These are phyloP conservation scores for Ceratorhiza oryzae-sativae DNA, from an alignment of 1,284 basidiomycete species.

Conservation along the genomic window DNA sequence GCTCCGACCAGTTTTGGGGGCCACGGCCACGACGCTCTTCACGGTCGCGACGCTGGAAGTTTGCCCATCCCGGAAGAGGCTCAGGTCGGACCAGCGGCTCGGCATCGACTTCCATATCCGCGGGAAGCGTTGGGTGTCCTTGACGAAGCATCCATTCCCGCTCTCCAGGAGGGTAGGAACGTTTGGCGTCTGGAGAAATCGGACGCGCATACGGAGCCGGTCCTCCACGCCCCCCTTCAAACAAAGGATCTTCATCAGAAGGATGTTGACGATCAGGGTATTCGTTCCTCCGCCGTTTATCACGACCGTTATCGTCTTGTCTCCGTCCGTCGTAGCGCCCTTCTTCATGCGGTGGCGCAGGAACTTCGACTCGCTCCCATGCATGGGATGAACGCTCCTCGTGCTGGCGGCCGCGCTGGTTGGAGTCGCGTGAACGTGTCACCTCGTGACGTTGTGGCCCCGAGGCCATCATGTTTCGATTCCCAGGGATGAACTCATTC, in stretches of 20 bases:
- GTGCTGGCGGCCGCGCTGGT: slow-evolving; percentile 1
- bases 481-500: slow-evolving; percentile 1
- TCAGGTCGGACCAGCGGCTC: neutral
- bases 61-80: slow-evolving; percentile 29
- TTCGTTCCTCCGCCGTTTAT: slow-evolving; percentile 5
- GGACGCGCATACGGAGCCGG: neutral
- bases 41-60: slow-evolving; percentile 9
- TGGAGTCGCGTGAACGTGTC: neutral
- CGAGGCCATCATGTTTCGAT: neutral
- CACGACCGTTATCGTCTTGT: neutral
- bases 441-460: slow-evolving; percentile 6
- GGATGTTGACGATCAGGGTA: neutral
- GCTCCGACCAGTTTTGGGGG: slow-evolving; percentile 5
- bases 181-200: neutral
- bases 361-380: slow-evolving; percentile 35
- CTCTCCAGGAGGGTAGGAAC: slow-evolving; percentile 3
- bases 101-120: slow-evolving; percentile 25
- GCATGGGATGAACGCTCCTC: slow-evolving; percentile 26
- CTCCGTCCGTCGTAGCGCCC: neutral
- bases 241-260: neutral
- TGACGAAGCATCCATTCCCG: slow-evolving; percentile 19
- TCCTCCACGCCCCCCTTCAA: neutral
- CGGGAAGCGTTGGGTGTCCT: neutral
- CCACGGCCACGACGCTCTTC: slow-evolving; percentile 12
- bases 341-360: slow-evolving; percentile 9